Percentiles rank a stretch among this genome's conserved stretches.
Evolutionary conservation across 208 protist species (phyloP).

Genomic region (Trypanosoma caninum): DNA sequence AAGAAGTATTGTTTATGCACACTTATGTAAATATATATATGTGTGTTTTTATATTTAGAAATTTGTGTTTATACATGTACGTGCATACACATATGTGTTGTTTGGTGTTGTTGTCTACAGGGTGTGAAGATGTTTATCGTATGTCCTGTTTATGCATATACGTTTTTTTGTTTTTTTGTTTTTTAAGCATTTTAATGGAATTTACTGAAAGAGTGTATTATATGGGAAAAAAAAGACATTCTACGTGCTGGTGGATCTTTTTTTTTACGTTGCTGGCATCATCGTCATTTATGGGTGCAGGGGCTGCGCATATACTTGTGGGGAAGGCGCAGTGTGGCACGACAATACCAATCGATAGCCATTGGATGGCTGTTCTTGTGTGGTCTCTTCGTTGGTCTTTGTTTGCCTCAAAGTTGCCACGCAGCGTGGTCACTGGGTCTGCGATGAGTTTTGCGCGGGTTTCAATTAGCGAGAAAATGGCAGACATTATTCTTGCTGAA

Average conservation of each 20-base stretch:
- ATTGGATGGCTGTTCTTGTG: slow-evolving; percentile 34
- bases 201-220: background rate
- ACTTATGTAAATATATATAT: slow-evolving; percentile 18
- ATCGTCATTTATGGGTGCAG: background rate
- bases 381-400: slow-evolving; percentile 32
- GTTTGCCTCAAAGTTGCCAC: background rate
- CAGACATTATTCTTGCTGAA: slow-evolving; percentile 31
- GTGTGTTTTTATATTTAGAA: slow-evolving; percentile 2
- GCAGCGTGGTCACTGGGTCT: slow-evolving; percentile 14
- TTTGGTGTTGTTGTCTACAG: slow-evolving; percentile 1
- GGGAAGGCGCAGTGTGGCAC: slow-evolving; percentile 34
- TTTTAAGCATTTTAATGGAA: slow-evolving; percentile 4
- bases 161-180: slow-evolving; percentile 15
- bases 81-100: slow-evolving; percentile 10
- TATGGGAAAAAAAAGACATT: background rate
- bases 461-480: background rate
- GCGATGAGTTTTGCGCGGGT: slow-evolving; percentile 25
- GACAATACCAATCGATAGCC: slow-evolving; percentile 61
- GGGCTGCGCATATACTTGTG: slow-evolving; percentile 18
- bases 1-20: slow-evolving; percentile 6
- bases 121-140: background rate
- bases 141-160: slow-evolving; percentile 2
- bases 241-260: background rate
- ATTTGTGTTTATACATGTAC: background rate
- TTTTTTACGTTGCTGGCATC: background rate